Base-by-base conservation (phyloP, 2,329 filamentous ascomycete genomes). In the Pseudogymnoascus sp. region DNA sequence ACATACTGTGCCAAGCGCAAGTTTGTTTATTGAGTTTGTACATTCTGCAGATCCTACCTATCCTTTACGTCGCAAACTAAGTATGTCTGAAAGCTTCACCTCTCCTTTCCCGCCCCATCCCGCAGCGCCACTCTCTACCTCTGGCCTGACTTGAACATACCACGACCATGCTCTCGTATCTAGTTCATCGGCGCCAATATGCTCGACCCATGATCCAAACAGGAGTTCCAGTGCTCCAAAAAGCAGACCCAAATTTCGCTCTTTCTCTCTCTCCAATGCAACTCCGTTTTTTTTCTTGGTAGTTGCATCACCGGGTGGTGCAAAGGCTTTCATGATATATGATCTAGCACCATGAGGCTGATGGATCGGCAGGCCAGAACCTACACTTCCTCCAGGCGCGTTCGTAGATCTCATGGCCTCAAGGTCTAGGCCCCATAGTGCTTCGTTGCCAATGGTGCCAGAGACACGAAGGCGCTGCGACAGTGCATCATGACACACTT, bases 71-170 rank as follows among this genome's bases (percentile, higher is more conserved):
- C 82, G 79, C 65, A 90, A 69, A 7, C 80, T 79, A 66, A 92
- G 72, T 41, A 96, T 90, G 66, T 85, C 84, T 12, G 77, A 76
- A 36, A 95, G 72, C 67, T 79, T 85, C 29, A 96, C 78, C 61
- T 79, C 76, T 1, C 89, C 90, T 73, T 93, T 94, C 10, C 88
- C 89, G 29, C 91, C 91, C 91, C 91, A 96, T 1, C 92, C 91
- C 17, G 85, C 83, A 58, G 84, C 83, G 0, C 91, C 92, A 62
- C 80, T 76, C 63, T 89, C 85, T 2, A 96, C 88, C 17, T 90
- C 86, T 0, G 91, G 91, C 65, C 92, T 79, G 17, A 92, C 84
- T 21, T 83, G 81, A 1, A 88, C 79, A 74, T 96, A 96, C 91
- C 91, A 96, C 9, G 78, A 78, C 90, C 91, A 95, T 15, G 90